phyloP scores from a whole-genome alignment of 2,329 filamentous ascomycete genomes.

The Beauveria brongniartii region DNA sequence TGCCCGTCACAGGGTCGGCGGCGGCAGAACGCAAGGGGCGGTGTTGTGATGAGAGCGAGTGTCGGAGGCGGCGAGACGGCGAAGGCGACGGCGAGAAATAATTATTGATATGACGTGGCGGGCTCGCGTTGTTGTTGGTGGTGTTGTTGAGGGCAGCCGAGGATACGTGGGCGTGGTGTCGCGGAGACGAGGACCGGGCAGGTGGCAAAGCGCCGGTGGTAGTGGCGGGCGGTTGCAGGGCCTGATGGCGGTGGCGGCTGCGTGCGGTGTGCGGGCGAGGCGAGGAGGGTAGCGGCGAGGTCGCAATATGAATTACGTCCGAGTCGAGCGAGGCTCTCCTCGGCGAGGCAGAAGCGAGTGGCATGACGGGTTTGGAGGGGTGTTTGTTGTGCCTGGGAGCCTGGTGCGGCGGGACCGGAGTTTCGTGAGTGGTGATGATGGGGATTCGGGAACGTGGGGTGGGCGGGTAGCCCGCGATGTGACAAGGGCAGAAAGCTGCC shows the following conservation, averaged over 20 bases:
- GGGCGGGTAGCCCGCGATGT: not conserved
- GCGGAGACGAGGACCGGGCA: slow-evolving; percentile 14
- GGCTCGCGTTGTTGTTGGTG: not conserved
- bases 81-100: not conserved
- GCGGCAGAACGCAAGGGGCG: not conserved
- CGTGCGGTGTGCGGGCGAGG: not conserved
- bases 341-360: slow-evolving; percentile 9
- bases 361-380: not conserved
- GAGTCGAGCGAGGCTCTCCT: slow-evolving; percentile 1
- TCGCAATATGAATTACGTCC: not conserved
- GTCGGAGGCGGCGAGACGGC: not conserved
- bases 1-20: not conserved
- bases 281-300: not conserved
- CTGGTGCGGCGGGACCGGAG: not conserved
- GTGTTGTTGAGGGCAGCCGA: not conserved
- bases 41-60: not conserved
- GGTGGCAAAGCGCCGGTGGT: slow-evolving; percentile 11
- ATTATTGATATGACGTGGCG: not conserved
- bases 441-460: no score
- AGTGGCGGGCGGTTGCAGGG: slow-evolving; percentile 9
- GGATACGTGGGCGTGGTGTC: slow-evolving; percentile 7
- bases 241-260: not conserved
- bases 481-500: not conserved
- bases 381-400: not conserved
- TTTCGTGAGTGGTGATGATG: no score